These are phyloP conservation scores for Vaccinium corymbosum DNA, from an alignment of 148 eudicot genomes.

Conservation along the genomic window DNA sequence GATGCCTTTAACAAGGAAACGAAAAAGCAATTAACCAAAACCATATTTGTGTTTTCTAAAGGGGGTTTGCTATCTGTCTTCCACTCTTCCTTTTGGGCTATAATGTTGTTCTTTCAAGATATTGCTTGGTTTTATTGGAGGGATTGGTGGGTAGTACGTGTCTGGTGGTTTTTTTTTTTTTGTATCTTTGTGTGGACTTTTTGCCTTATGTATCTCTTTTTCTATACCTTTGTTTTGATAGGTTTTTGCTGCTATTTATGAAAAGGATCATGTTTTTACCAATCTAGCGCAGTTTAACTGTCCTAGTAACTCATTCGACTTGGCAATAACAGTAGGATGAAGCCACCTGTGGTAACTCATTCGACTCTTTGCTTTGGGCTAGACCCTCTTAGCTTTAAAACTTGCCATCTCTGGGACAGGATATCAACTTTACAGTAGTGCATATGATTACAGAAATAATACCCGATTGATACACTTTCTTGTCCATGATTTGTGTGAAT, in stretches of 20 bases:
- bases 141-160: neutral
- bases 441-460: neutral
- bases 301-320: neutral
- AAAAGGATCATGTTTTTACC: neutral
- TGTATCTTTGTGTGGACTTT: neutral
- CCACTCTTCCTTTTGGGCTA: neutral
- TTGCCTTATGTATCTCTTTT: neutral
- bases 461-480: neutral
- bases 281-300: neutral
- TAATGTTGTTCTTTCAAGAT: neutral
- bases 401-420: neutral
- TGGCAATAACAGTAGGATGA: neutral
- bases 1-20: neutral
- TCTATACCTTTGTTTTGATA: neutral
- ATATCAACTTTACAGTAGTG: neutral
- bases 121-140: neutral
- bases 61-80: neutral
- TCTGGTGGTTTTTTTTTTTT: neutral
- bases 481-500: neutral
- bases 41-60: neutral
- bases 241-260: neutral
- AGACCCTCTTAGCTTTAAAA: neutral
- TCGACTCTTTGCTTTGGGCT: neutral
- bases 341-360: neutral
- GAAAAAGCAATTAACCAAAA: constrained; percentile 3